Percentiles rank a stretch among this genome's conserved stretches.
Evolutionary conservation across 2,329 filamentous ascomycete species (phyloP).

Genomic region (Claviceps cyperi): DNA sequence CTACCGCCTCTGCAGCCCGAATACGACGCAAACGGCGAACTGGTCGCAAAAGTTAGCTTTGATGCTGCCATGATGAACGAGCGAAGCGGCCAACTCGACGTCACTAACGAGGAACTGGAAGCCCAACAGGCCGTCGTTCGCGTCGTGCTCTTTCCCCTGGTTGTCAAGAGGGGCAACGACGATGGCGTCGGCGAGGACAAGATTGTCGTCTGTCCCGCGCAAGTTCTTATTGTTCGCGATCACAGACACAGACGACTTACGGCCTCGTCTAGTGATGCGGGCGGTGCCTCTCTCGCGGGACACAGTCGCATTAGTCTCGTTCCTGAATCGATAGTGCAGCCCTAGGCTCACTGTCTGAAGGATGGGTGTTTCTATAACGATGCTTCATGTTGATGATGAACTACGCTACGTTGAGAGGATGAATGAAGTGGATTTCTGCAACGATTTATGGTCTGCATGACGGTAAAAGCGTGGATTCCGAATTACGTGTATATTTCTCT

Average conservation of each 20-base stretch:
- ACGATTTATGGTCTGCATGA: neutral
- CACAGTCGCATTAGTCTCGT: slow-evolving; percentile 24
- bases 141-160: slow-evolving; percentile 86
- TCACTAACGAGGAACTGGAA: slow-evolving; percentile 67
- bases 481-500: neutral
- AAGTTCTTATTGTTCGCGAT: slow-evolving; percentile 63
- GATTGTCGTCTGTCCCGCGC: slow-evolving; percentile 87
- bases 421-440: neutral
- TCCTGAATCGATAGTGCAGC: slow-evolving; percentile 18
- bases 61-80: slow-evolving; percentile 93
- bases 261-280: slow-evolving; percentile 37
- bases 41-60: slow-evolving; percentile 77
- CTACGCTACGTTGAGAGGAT: neutral
- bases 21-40: slow-evolving; percentile 84
- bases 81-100: slow-evolving; percentile 48
- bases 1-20: slow-evolving; percentile 86
- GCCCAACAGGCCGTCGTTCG: slow-evolving; percentile 64
- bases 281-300: slow-evolving; percentile 28
- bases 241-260: slow-evolving; percentile 24
- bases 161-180: slow-evolving; percentile 92
- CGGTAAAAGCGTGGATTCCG: neutral
- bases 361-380: slow-evolving; percentile 3
- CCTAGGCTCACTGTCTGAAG: slow-evolving; percentile 20
- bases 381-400: too few species aligned
- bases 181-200: slow-evolving; percentile 78